Base-by-base conservation (phyloP, 164 flowering plant species). In the Buxus sempervirens region DNA sequence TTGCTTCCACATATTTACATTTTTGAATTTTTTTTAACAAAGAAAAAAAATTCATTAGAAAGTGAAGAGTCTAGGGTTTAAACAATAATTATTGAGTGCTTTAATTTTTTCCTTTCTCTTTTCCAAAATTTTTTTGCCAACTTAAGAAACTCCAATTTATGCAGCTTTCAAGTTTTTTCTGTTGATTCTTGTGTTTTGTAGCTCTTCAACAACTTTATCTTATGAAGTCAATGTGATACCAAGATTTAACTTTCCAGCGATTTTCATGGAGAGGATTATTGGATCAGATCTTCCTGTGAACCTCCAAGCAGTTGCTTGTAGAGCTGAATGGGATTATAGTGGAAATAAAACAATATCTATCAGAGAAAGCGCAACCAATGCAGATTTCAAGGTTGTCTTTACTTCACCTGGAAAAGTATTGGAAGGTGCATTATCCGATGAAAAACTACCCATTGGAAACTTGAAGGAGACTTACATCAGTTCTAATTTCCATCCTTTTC, bases 211-310 rank as follows among this genome's bases (percentile, higher is more conserved):
- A 26, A 77, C 65, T 66, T 79, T 94, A 67, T 82, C 89, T 22
- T 94, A 94, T 75, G 92, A 91, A 80, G 92, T 94, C 62, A 91
- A 81, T 79, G 98, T 94, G 48, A 86, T 94, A 65, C 98, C 96
- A 75, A 84, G 83, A 70, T 88, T 85, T 82, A 94, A 85, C 76
- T 86, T 90, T 72, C 98, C 98, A n/a, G 90, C 97, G 66, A 95
- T 95, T 74, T 87, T 91, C 72, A 62, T 95, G 75, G 98, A 91
- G 82, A 83, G 90, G 72, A 95, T 95, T 53, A 95, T 95, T 58
- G 80, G 90, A 65, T 95, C 96, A 69, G 96, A 95, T 80, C 97
- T 90, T 73, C 96, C 97, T 57, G 90, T 90, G 56, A 91, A 95
- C 75, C 98, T 95, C 66, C 88, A 75, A 74, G 97, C 97, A 56